Evolutionary conservation across 2,329 filamentous ascomycete species (phyloP).

Genomic region (Trichoderma oligosporum): DNA sequence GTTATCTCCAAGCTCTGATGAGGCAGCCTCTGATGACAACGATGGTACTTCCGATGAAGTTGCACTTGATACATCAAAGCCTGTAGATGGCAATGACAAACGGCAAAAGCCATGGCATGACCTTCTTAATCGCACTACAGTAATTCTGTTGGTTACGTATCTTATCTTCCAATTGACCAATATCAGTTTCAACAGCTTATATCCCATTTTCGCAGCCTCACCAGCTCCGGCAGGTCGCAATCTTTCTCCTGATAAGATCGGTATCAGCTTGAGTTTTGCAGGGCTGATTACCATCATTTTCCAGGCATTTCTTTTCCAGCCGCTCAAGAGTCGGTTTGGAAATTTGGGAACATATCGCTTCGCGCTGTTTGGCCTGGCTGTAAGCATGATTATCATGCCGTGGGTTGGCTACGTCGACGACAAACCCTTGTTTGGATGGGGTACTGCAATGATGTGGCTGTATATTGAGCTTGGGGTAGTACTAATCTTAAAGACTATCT

Average conservation of each 20-base stretch:
- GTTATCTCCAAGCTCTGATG: slow-evolving; percentile 23
- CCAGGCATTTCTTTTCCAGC: slow-evolving; percentile 80
- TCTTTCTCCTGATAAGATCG: slow-evolving; percentile 75
- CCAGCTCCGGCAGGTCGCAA: slow-evolving; percentile 70
- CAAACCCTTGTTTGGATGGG: slow-evolving; percentile 52
- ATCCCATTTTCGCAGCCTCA: slow-evolving; percentile 85
- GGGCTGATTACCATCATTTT: slow-evolving; percentile 84
- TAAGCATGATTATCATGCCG: slow-evolving; percentile 84
- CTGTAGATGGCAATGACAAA: slow-evolving; percentile 10
- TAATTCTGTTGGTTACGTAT: slow-evolving; percentile 79
- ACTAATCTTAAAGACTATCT: slow-evolving; percentile 83
- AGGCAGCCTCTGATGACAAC: slow-evolving; percentile 26
- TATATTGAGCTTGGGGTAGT: slow-evolving; percentile 78
- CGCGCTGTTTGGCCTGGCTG: slow-evolving; percentile 72
- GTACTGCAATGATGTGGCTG: slow-evolving; percentile 64
- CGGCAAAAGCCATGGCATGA: slow-evolving; percentile 40
- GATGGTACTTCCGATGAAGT: slow-evolving; percentile 19
- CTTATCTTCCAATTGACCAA: slow-evolving; percentile 92
- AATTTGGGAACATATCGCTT: slow-evolving; percentile 81
- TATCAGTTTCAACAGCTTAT: slow-evolving; percentile 91
- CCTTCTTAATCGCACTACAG: slow-evolving; percentile 73
- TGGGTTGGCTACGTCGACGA: slow-evolving; percentile 76
- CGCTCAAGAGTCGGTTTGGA: slow-evolving; percentile 71
- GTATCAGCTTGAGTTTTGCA: slow-evolving; percentile 78
- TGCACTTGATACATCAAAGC: neutral